phyloP scores from a whole-genome alignment of 1,284 basidiomycete species.

The Leucoagaricus sp. region DNA sequence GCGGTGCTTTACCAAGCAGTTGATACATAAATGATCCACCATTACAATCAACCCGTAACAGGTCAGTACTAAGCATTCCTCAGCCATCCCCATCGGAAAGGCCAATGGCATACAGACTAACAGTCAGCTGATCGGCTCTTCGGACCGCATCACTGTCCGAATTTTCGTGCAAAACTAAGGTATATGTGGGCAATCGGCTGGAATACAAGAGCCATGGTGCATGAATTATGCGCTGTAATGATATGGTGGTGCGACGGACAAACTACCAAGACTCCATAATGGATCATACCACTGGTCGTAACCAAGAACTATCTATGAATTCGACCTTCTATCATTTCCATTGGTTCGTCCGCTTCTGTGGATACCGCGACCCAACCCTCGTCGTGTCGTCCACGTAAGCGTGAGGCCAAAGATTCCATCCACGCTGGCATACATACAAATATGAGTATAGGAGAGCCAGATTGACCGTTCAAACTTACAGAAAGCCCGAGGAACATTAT shows the following conservation, averaged over 20 bases:
- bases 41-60: conserved; percentile 7
- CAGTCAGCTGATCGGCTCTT: too few species aligned
- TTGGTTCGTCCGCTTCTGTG: conserved; percentile 67
- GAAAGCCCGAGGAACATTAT: conserved; percentile 46
- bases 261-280: not conserved
- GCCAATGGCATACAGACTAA: not conserved
- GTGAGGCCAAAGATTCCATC: conserved; percentile 41
- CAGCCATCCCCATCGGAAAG: not conserved
- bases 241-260: too few species aligned
- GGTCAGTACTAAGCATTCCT: too few species aligned
- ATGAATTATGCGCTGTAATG: not conserved
- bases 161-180: too few species aligned
- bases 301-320: conserved; percentile 26
- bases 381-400: conserved; percentile 53
- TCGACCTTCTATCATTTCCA: conserved; percentile 57
- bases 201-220: not conserved
- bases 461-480: conserved; percentile 38
- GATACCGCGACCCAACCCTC: conserved; percentile 77
- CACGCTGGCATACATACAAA: conserved; percentile 37
- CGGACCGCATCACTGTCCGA: too few species aligned
- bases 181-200: not conserved
- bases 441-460: not conserved
- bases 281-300: conserved; percentile 3
- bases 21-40: conserved; percentile 7
- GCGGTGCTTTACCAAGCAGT: conserved; percentile 15